Percentiles rank a stretch among this genome's conserved stretches.
phyloP scores from a whole-genome alignment of 495 filamentous ascomycete genomes.

The Lasiosphaeria ovina region DNA sequence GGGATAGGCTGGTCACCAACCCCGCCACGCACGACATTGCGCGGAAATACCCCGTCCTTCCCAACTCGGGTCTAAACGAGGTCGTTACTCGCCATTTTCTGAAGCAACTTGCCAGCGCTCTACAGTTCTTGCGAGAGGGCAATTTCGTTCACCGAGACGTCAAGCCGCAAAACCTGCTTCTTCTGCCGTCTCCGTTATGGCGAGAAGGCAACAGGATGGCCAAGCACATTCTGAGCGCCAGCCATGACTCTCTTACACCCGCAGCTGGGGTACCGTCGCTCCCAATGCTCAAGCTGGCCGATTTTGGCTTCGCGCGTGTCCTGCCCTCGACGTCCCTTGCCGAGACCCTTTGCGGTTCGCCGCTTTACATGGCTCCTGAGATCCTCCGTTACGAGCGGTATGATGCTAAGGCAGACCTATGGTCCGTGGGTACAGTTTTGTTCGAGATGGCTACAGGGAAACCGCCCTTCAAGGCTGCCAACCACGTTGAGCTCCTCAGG shows the following conservation, averaged over 20 bases:
- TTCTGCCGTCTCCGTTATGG: conserved; percentile 78
- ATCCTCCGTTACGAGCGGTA: conserved; percentile 97
- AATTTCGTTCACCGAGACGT: conserved; percentile 95
- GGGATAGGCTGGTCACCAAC: conserved; percentile 72
- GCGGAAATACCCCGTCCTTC: conserved; percentile 81
- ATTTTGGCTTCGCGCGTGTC: conserved; percentile 94
- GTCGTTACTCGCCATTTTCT: conserved; percentile 93
- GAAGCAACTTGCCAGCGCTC: conserved; percentile 89
- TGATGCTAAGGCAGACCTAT: conserved; percentile 93
- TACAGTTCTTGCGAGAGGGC: conserved; percentile 78
- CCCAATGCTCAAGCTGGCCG: conserved; percentile 94
- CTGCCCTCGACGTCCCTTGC: conserved; percentile 85
- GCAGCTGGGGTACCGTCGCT: conserved; percentile 79
- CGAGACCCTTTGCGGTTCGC: conserved; percentile 96
- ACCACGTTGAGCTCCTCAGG: conserved; percentile 89
- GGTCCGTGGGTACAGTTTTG: conserved; percentile 94
- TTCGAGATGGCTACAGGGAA: conserved; percentile 92
- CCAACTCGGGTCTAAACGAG: conserved; percentile 81
- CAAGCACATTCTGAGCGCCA: conserved; percentile 57
- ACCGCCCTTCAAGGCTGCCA: conserved; percentile 86
- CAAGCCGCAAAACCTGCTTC: conserved; percentile 92
- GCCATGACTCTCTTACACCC: conserved; percentile 74
- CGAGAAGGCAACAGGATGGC: conserved; percentile 38
- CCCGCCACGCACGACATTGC: conserved; percentile 80
- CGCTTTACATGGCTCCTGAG: conserved; percentile 97